Conservation (phyloP, 2,329 filamentous ascomycete genomes). For the Aureobasidium sp. region DNA sequence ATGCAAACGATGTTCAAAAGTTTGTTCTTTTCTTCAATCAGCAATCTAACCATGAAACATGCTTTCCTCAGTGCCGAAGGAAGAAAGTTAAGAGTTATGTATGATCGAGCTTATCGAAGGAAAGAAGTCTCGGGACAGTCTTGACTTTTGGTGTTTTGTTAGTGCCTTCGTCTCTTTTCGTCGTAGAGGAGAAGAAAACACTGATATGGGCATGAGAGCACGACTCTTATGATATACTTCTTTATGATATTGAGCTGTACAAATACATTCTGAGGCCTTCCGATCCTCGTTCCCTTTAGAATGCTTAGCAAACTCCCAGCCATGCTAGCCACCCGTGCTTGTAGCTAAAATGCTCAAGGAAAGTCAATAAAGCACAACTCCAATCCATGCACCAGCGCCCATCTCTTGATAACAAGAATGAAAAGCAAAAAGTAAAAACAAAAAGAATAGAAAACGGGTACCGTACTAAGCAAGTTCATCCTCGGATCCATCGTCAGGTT, state of each 20-base stretch:
- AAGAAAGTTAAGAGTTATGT: too few relatives aligned
- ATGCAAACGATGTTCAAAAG: not conserved
- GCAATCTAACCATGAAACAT: not conserved
- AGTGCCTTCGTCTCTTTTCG: not conserved
- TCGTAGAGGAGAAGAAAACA: too few relatives aligned
- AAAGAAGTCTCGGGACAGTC: too few relatives aligned
- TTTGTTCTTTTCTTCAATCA: not conserved
- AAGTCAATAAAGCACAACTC: too few relatives aligned
- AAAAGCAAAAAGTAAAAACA: not conserved
- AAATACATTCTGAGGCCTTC: not conserved
- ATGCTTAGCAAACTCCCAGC: not conserved
- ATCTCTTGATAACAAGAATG: not conserved
- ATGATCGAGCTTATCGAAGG: too few relatives aligned
- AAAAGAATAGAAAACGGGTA: not conserved
- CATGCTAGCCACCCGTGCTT: not conserved
- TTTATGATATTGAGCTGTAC: too few relatives aligned
- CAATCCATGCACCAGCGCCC: not conserved
- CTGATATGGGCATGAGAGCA: not conserved
- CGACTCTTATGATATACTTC: too few relatives aligned
- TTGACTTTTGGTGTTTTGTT: too few relatives aligned
- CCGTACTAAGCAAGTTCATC: slow-evolving; percentile 5
- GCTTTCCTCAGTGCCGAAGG: not conserved
- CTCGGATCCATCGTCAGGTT: slow-evolving; percentile 11
- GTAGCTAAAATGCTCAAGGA: not conserved
- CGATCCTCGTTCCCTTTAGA: not conserved